Base-by-base conservation (phyloP, 768 basidiomycete genomes). In the Neoboletus brunneissimus region DNA sequence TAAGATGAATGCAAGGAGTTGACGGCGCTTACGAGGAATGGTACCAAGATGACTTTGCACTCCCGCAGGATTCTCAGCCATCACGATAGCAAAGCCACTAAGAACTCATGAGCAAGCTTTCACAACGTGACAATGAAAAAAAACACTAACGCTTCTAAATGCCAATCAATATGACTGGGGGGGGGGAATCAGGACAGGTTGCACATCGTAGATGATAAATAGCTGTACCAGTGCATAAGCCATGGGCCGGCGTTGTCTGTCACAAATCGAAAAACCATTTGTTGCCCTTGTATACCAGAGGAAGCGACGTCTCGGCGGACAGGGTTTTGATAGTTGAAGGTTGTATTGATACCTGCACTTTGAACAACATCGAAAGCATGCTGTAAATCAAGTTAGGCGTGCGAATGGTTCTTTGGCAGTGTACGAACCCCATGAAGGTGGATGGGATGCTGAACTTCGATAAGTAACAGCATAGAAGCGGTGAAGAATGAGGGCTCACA, bases 201-300 rank as follows among this genome's bases (percentile, higher is more conserved):
- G 20, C 18, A 20, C 7, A 23, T 38, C 18, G 9, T 16, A 37
- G 6, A 43, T n/a, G 13, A 48, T 18, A 22, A 51, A 13, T 11
- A 18, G 35, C 32, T 32, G 43, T 53, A 70, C 69, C 70, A 79
- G 54, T 79, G 78, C 41, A 79, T 57, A 58, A 79, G 72, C 80
- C 83, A 85, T 11, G 81, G 77, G 7, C 87, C 86, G 1, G 84
- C 72, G 65, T 88, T 88, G 60, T 88, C 82, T 3, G 85, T 85
- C 20, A 73, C 69, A 67, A 81, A 87, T 42, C 85, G 78, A 35
- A 88, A 70, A 9, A 78, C 75, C 43, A 80, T 76, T 64, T 77
- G 66, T 71, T 79, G 61, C 62, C 80, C 67, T 20, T 51, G 55
- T 45, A 54, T 63, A 10, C 69, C 67, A 31, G 61, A 43, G 9